Evolutionary conservation across 176 grass and related monocot species (phyloP).

Genomic region (Eleusine coracana): DNA sequence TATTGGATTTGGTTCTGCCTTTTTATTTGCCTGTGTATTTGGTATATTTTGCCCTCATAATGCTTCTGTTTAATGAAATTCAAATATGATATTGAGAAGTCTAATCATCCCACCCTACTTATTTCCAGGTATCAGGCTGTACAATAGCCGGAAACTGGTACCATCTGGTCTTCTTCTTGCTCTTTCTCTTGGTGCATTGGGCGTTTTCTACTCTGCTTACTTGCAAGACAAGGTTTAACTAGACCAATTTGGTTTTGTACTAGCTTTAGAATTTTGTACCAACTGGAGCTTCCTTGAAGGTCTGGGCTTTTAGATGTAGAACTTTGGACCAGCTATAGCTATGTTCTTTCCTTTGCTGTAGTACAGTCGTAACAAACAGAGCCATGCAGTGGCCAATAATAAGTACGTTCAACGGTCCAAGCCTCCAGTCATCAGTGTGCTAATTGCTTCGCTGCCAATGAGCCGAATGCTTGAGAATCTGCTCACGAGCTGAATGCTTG

Average conservation of each 20-base stretch:
- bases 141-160: constrained; percentile 72
- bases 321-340: not conserved
- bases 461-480: not conserved
- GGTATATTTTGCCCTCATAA: constrained; percentile 38
- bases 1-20: constrained; percentile 83
- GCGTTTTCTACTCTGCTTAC: constrained; percentile 82
- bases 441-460: not conserved
- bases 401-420: constrained; percentile 4
- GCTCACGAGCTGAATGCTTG: not conserved
- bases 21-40: constrained; percentile 80
- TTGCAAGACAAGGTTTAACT: constrained; percentile 72
- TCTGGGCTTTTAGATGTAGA: constrained; percentile 26
- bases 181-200: constrained; percentile 69
- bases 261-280: constrained; percentile 25
- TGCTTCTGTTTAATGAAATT: constrained; percentile 6
- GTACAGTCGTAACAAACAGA: constrained; percentile 23
- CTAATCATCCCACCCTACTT: constrained; percentile 8
- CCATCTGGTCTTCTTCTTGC: constrained; percentile 79
- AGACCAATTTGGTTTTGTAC: constrained; percentile 16
- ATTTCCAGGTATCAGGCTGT: constrained; percentile 79
- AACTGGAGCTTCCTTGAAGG: constrained; percentile 44
- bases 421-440: not conserved
- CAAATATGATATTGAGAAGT: not conserved
- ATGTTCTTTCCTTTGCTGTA: not conserved
- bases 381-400: constrained; percentile 14